Evolutionary conservation across 2,329 filamentous ascomycete species (phyloP).

Genomic region (Esteya vermicola): DNA sequence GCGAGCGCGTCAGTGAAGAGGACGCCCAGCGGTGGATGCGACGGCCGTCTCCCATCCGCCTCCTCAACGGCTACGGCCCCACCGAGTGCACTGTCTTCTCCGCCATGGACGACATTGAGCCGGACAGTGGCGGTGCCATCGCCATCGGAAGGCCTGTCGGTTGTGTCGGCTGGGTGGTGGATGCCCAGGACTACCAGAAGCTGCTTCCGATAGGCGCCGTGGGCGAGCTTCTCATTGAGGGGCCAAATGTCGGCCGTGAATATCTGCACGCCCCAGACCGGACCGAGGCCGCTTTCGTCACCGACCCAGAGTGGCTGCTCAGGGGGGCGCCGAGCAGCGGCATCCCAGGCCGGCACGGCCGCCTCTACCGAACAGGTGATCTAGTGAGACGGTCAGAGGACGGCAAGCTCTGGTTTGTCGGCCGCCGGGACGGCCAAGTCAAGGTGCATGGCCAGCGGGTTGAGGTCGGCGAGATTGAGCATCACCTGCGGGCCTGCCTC

Average conservation of each 20-base stretch:
- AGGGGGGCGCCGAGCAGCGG: too few relatives aligned
- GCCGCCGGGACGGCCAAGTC: constrained; percentile 3
- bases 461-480: constrained; percentile 1
- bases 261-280: constrained; percentile 6
- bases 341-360: background rate
- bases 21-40: constrained; percentile 31
- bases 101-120: constrained; percentile 31
- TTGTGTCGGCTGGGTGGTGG: constrained; percentile 39
- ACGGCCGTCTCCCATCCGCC: too few relatives aligned
- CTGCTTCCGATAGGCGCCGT: constrained; percentile 38
- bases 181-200: constrained; percentile 32
- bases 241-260: constrained; percentile 30
- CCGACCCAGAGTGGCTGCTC: background rate
- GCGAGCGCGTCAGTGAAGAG: constrained; percentile 14
- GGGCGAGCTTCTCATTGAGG: constrained; percentile 47
- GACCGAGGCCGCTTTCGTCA: constrained; percentile 4
- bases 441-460: constrained; percentile 4
- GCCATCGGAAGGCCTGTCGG: too few relatives aligned
- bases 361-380: constrained; percentile 4
- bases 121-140: constrained; percentile 32
- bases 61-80: too few relatives aligned
- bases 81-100: constrained; percentile 30
- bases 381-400: background rate
- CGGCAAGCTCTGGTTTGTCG: background rate
- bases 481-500: background rate